phyloP scores from a whole-genome alignment of 2,329 filamentous ascomycete genomes.

The Graphilbum fragrans region DNA sequence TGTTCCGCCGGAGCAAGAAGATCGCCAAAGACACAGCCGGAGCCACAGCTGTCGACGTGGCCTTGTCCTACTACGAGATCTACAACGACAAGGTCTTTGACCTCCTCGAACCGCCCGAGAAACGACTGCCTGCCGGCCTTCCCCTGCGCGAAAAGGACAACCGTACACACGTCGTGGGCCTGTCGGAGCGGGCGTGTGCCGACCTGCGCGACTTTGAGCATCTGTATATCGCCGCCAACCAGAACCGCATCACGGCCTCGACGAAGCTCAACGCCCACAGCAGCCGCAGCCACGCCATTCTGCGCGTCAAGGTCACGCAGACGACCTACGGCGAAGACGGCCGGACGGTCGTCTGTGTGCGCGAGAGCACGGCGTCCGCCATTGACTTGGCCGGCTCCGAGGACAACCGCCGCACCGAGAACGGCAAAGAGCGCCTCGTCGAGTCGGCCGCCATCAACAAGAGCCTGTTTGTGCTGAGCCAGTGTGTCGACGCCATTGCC shows the following conservation, averaged over 20 bases:
- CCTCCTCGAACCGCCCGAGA: conserved; percentile 77
- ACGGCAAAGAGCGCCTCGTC: conserved; percentile 82
- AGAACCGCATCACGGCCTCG: conserved; percentile 76
- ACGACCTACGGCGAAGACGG: conserved; percentile 35
- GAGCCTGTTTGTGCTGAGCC: conserved; percentile 83
- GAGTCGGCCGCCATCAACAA: conserved; percentile 98
- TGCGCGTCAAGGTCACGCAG: conserved; percentile 81
- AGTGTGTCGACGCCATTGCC: conserved; percentile 91
- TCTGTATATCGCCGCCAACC: conserved; percentile 84
- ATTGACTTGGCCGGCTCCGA: conserved; percentile 94
- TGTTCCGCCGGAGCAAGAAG: conserved; percentile 79
- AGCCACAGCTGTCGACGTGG: conserved; percentile 58
- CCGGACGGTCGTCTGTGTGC: conserved; percentile 35
- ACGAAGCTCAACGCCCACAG: conserved; percentile 91
- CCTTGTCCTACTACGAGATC: conserved; percentile 88
- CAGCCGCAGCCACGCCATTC: conserved; percentile 78
- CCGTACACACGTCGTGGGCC: conserved; percentile 75
- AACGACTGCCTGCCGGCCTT: conserved; percentile 68
- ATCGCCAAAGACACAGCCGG: conserved; percentile 67
- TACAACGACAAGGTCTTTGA: conserved; percentile 96
- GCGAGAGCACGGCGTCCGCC: conserved; percentile 75
- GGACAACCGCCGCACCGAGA: conserved; percentile 88
- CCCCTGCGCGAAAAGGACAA: conserved; percentile 77
- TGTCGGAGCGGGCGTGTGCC: conserved; percentile 71
- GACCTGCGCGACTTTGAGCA: conserved; percentile 83